Evolutionary conservation across 2,329 filamentous ascomycete species (phyloP), one percentile per base, ranked within the genome.

Genomic region (Tolypocladium ophioglossoides): DNA sequence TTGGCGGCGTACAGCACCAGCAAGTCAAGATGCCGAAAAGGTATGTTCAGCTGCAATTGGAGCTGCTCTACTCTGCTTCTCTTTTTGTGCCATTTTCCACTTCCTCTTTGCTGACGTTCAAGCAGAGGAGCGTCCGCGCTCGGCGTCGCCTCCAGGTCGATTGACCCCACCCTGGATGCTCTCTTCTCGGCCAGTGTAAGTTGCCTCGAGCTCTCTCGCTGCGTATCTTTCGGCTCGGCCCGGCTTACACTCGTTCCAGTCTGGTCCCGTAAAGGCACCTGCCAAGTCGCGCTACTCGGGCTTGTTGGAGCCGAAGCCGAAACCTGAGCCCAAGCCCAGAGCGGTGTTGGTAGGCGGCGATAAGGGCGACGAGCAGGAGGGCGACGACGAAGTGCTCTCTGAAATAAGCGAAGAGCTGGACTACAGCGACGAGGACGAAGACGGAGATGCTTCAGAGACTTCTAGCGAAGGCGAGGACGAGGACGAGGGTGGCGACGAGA

Each of bases 161-260:
- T 90, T 56, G 86, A 91, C 74, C 85, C 86, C 67, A 73, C 77
- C 54, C 74, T 91, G 60, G 78, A 84, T 63, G 83, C 85, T 57
- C 77, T 91, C 40, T 91, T 91, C 71, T 78, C 84, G 55, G 75
- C 78, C 55, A 90, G 87, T 75, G 86, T 89, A 78, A 73, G 84
- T 78, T 56, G 48, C 54, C 55, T 14, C 37, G 16, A n/a, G 10
- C 30, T 9, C 39, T 41, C 38, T 49, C 50, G 30, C 40, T 30
- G 24, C 41, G 8, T 18, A 4, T 30, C 18, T 48, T 8, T 22
- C 18, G 18, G 27, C 16, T 24, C 34, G 44, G 6, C 22, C 20
- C 37, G 20, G 46, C 49, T 59, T n/a, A 60, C 18, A 9, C 32
- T 46, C n/a, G 49, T 50, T 27, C 6, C 54, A 83, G 79, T 66